Base-by-base conservation (phyloP, 768 basidiomycete species). In the Xerocomellus chrysenteron region DNA sequence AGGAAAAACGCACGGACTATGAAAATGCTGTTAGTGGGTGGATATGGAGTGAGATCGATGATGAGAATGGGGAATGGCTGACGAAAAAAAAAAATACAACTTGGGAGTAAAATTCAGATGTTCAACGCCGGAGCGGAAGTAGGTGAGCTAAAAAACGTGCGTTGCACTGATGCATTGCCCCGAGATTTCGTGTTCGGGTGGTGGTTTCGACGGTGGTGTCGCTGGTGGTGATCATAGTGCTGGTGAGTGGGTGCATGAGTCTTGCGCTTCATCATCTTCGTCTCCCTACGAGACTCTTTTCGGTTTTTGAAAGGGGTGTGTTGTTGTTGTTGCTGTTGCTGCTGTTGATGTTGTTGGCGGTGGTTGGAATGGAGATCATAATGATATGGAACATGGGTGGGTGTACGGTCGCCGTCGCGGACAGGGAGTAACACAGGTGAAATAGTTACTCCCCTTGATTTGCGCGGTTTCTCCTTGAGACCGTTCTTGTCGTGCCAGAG, bases 161-260 rank as follows among this genome's bases (percentile, higher is more conserved):
- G 78, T 69, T 89, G 87, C 68, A 77, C 71, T 50, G 84, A 80
- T 52, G 76, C 75, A 45, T 79, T 76, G 52, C 81, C 77, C 41
- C 87, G 80, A 50, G 75, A 73, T 74, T 86, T 88, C 68, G 75
- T 72, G 67, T 89, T 89, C 24, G 87, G 85, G 58, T 85, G 82
- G 63, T 82, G 79, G 60, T 84, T 85, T 45, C 78, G 74, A 57
- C 80, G 79, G 51, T 80, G 80, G 37, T 82, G 80, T 49, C 76
- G 78, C 42, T 80, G 77, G 49, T 75, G 76, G 48, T 77, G 76
- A 46, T 79, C 75, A n/a, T 76, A 69, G 45, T 72, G 70, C 39
- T 71, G 68, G 45, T 63, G 51, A 28, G 47, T 65, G 54, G 81
- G 68, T 61, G 74, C 76, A 66, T 75, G 77, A 71, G 74, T 78